These are phyloP conservation scores for Apiospora saccharicola DNA, from an alignment of 2,329 filamentous ascomycete genomes.

Conservation along the genomic window DNA sequence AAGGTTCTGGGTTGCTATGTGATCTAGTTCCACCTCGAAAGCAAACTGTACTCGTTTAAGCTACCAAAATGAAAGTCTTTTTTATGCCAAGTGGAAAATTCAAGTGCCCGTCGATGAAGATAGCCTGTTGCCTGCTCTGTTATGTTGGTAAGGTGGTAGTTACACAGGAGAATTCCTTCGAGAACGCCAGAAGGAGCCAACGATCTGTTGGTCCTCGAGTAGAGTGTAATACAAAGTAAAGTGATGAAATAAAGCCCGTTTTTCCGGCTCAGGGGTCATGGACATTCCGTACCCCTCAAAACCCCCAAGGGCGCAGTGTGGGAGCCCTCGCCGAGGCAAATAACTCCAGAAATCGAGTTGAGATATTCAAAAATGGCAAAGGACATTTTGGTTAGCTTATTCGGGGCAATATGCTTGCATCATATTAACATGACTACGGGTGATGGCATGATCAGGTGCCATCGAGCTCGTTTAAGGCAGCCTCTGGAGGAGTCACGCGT, in stretches of 20 bases:
- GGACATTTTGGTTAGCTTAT: background rate
- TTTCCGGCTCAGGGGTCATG: constrained; percentile 12
- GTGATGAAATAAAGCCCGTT: constrained; percentile 18
- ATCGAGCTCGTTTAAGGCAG: constrained; percentile 17
- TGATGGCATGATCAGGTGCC: constrained; percentile 20
- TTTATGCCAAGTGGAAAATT: background rate
- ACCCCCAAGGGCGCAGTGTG: background rate
- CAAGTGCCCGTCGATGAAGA: background rate
- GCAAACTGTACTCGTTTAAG: constrained; percentile 19
- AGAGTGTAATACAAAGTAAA: constrained; percentile 3
- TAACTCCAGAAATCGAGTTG: background rate
- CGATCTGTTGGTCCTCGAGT: background rate
- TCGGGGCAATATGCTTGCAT: background rate
- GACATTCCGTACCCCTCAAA: constrained; percentile 15
- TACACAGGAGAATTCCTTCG: background rate
- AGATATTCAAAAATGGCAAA: background rate
- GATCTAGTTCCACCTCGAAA: constrained; percentile 8
- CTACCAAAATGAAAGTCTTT: constrained; percentile 12
- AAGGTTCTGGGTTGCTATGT: constrained; percentile 11
- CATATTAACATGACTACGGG: background rate
- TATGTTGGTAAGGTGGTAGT: background rate
- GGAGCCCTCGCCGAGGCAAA: background rate
- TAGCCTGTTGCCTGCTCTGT: background rate
- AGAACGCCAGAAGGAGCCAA: background rate
- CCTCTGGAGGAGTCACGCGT: constrained; percentile 16